Percentiles rank a stretch among this genome's conserved stretches.
These are phyloP conservation scores for Talaromyces marneffei DNA, from an alignment of 2,329 filamentous ascomycete genomes.

Conservation along the genomic window DNA sequence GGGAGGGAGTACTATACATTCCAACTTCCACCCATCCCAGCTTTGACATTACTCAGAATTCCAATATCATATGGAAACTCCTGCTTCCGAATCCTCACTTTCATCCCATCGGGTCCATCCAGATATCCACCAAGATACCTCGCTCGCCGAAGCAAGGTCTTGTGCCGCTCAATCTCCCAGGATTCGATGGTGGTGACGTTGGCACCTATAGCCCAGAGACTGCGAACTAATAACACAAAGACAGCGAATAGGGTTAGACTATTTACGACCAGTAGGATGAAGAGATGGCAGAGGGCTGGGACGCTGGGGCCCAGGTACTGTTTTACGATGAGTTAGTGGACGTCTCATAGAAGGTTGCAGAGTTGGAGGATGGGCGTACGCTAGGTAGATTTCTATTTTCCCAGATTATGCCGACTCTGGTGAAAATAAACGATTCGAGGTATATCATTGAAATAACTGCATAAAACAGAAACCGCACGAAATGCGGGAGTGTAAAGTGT, in stretches of 20 bases:
- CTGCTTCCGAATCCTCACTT: slow-evolving; percentile 51
- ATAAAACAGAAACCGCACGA: slow-evolving; percentile 58
- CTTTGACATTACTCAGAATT: slow-evolving; percentile 54
- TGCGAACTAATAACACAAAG: slow-evolving; percentile 49
- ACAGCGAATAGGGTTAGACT: slow-evolving; percentile 54
- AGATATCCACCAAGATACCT: slow-evolving; percentile 52
- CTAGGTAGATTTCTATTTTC: slow-evolving; percentile 50
- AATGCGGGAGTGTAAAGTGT: slow-evolving; percentile 60
- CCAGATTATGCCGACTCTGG: slow-evolving; percentile 51
- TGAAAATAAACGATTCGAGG: slow-evolving; percentile 51
- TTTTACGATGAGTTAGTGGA: neutral
- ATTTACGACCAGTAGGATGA: slow-evolving; percentile 50
- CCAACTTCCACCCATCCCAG: slow-evolving; percentile 53
- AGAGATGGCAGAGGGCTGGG: slow-evolving; percentile 50
- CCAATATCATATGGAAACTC: slow-evolving; percentile 64
- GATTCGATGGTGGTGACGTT: slow-evolving; percentile 61
- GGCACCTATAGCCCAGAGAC: slow-evolving; percentile 49
- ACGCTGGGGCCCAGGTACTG: slow-evolving; percentile 55
- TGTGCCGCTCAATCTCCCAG: slow-evolving; percentile 53
- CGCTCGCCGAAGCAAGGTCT: slow-evolving; percentile 42
- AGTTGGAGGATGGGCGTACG: slow-evolving; percentile 32
- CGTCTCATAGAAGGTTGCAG: too few relatives aligned
- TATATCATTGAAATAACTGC: slow-evolving; percentile 53
- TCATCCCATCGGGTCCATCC: slow-evolving; percentile 51
- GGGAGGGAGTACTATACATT: slow-evolving; percentile 27